Conservation (phyloP, 1,284 basidiomycete genomes). For the Mycena sp. region DNA sequence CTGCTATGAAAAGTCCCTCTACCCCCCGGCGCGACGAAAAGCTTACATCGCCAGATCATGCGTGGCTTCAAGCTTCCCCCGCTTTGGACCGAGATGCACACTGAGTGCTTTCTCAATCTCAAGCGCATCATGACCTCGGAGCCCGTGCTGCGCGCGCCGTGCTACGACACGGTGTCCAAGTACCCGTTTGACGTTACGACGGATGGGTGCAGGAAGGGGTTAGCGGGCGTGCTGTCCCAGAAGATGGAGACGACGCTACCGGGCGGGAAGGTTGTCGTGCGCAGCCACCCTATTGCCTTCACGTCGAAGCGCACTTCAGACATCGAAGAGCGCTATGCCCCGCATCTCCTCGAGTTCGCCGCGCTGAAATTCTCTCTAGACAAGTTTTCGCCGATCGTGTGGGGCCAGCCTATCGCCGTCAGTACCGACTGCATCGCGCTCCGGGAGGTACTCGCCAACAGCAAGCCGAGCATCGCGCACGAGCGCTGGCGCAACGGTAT, state of each 20-base stretch:
- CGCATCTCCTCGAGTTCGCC: conserved; percentile 43
- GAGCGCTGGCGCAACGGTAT: conserved; percentile 40
- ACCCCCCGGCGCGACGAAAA: conserved; percentile 24
- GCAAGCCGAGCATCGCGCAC: conserved; percentile 37
- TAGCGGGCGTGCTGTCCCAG: conserved; percentile 43
- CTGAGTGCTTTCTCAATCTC: conserved; percentile 37
- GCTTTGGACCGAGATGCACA: conserved; percentile 38
- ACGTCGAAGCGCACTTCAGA: conserved; percentile 40
- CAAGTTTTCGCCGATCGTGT: conserved; percentile 40
- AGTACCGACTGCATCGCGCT: conserved; percentile 44
- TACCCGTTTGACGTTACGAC: conserved; percentile 44
- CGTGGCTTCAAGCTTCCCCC: conserved; percentile 26
- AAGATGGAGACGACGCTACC: conserved; percentile 29
- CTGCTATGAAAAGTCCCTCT: conserved; percentile 19
- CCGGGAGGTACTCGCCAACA: conserved; percentile 31
- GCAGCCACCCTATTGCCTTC: conserved; percentile 40
- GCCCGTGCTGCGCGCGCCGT: conserved; percentile 36
- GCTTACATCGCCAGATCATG: conserved; percentile 32
- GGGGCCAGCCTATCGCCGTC: conserved; percentile 38
- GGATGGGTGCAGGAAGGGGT: conserved; percentile 44
- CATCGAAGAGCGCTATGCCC: conserved; percentile 41
- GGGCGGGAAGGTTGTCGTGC: conserved; percentile 29
- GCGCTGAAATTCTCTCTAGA: conserved; percentile 42
- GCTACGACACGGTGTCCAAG: conserved; percentile 37
- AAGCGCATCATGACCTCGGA: conserved; percentile 38